Evolutionary conservation across 2,329 filamentous ascomycete species (phyloP), one percentile per base, ranked within the genome.

Genomic region (Fusarium torreyae): DNA sequence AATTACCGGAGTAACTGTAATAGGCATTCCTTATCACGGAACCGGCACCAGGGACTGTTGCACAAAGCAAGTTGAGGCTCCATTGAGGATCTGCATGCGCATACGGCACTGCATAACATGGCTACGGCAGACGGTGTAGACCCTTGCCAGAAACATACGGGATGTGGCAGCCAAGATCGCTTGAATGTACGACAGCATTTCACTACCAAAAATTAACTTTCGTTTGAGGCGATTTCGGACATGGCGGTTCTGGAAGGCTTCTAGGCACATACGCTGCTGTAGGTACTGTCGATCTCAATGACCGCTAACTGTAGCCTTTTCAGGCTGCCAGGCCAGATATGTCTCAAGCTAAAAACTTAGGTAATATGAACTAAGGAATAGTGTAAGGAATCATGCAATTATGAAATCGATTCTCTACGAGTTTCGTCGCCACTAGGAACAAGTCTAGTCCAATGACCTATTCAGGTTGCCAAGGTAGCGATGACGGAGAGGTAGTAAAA

Each of bases 171-270:
- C 40, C 14, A 42, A 14, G 20, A 17, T 36, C 11, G 17, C 26
- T 36, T 1, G 6, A n/a, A 26, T 34, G 18, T 26, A 24, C 33
- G 18, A 28, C 26, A 26, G 34, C 34, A 40, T 28, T n/a, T 42
- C 5, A 31, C 28, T 31, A 3, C 28, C 10, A 9, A 10, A 13
- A 31, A 31, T 10, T 31, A 10, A 31, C 28, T 11, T 31, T 59
- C 31, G 11, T 11, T 34, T 17, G 39, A 42, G 31, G 13, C 17
- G 7, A 15, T 22, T n/a, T 11, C 31, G 28, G 31, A 20, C 28
- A 26, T 34, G 24, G 42, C 17, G 15, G 9, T 62, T 62, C 58
- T 52, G 36, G 58, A 62, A 60, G 22, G 18, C 42, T 60, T 60
- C 58, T 52, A 54, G 51, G 39, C 20, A 28, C 34, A 7, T 11